Percentiles rank a stretch among this genome's conserved stretches.
These are phyloP conservation scores for Xerocomellus intermedius DNA, from an alignment of 768 basidiomycete species.

Conservation along the genomic window DNA sequence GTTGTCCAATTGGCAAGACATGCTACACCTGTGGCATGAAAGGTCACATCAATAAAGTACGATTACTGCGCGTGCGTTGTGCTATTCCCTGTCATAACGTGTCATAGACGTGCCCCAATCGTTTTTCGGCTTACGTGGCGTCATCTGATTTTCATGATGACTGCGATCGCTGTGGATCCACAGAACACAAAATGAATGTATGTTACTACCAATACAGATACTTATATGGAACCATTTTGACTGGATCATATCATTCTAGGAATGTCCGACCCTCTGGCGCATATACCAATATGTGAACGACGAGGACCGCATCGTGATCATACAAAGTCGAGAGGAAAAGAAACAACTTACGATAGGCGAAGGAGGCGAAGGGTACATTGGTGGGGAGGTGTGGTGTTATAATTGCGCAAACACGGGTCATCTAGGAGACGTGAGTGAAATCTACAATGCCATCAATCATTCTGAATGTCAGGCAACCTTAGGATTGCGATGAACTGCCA, in stretches of 20 bases:
- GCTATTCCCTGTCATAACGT: background rate
- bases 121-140: slow-evolving; percentile 29
- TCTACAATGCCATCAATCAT: background rate
- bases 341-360: slow-evolving; percentile 52
- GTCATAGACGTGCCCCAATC: slow-evolving; percentile 69
- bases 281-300: slow-evolving; percentile 70
- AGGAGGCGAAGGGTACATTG: slow-evolving; percentile 80
- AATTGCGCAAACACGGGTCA: slow-evolving; percentile 74
- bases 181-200: slow-evolving; percentile 63
- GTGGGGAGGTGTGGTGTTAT: slow-evolving; percentile 75
- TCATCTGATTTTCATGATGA: slow-evolving; percentile 37
- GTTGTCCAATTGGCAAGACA: slow-evolving; percentile 77
- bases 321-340: slow-evolving; percentile 49
- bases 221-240: background rate
- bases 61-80: background rate
- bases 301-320: slow-evolving; percentile 45
- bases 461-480: background rate
- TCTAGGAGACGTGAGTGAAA: slow-evolving; percentile 68
- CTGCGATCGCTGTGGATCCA: slow-evolving; percentile 70
- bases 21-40: slow-evolving; percentile 84
- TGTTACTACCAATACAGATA: slow-evolving; percentile 17
- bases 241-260: slow-evolving; percentile 41
- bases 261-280: slow-evolving; percentile 83
- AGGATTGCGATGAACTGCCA: slow-evolving; percentile 60
- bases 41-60: slow-evolving; percentile 71